Base-by-base conservation (phyloP, 495 filamentous ascomycete species). In the Penicillium canescens region DNA sequence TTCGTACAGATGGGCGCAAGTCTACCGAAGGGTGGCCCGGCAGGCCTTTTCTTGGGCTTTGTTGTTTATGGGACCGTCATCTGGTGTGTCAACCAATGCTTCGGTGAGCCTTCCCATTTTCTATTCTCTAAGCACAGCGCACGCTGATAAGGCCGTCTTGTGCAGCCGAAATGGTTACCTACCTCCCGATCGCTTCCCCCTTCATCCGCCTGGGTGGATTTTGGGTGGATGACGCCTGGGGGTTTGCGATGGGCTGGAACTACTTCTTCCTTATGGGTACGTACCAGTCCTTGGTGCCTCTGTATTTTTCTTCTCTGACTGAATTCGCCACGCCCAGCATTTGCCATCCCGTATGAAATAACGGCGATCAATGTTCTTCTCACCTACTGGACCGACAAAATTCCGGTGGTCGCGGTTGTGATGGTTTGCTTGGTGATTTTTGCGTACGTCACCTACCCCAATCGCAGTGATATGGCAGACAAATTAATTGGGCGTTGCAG, bases 171-270 rank as follows among this genome's bases (percentile, higher is more conserved):
- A 90, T 92, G 86, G 86, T 88, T 4, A 86, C 84, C 4, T 91
- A 88, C 55, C 73, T 91, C 41, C 88, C 89, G 10, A 84, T 93
- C 35, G 83, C 83, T 10, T 87, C 84, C 11, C 87, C 87, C 2
- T 92, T 92, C 61, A 87, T 92, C 62, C 84, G 87, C n/a, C 85
- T 92, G 59, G 87, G 86, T n/a, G 87, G 88, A n/a, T 77, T 81
- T 45, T 92, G 84, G 72, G 87, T 92, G 21, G 88, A 91, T 66
- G 87, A 78, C 51, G 80, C 78, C 4, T 75, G 77, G 53, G 67
- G 77, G 31, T 76, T 81, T 37, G 75, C 75, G 7, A 75, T 77
- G 26, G 75, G 86, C 6, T 91, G 85, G 79, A 91, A 91, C 59
- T 86, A 82, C 63, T 85, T 82, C 61, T 62, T 83, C 33, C 50